A percentile compares a stretch with the other conserved stretches of the same genome.
Evolutionary conservation across 2,329 filamentous ascomycete genomes (phyloP).

Genomic region (Eurotiales sp.): DNA sequence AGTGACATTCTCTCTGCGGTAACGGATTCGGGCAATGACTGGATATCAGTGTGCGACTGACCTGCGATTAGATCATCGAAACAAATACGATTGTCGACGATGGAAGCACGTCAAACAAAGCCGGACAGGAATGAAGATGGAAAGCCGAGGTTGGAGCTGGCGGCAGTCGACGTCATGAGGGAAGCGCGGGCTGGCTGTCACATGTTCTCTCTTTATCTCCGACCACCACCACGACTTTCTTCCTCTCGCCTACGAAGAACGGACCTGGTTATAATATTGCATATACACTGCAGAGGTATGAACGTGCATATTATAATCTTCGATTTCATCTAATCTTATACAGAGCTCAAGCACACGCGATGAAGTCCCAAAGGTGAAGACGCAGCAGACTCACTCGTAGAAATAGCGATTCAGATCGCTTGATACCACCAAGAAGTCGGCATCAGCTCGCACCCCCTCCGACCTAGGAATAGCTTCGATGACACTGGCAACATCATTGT

Average conservation of each 20-base stretch:
- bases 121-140: background rate
- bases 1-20: slow-evolving; percentile 1
- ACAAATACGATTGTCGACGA: background rate
- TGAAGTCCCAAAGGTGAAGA: background rate
- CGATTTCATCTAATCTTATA: too few relatives aligned
- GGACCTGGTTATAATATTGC: too few relatives aligned
- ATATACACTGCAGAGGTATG: too few relatives aligned
- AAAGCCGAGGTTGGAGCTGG: slow-evolving; percentile 11
- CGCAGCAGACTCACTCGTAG: background rate
- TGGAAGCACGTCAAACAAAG: too few relatives aligned
- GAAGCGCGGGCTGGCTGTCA: slow-evolving; percentile 2
- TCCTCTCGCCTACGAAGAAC: too few relatives aligned
- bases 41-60: background rate
- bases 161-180: background rate
- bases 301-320: too few relatives aligned
- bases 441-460: slow-evolving; percentile 22
- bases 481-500: slow-evolving; percentile 20
- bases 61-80: background rate
- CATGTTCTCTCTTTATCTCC: background rate
- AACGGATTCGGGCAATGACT: background rate
- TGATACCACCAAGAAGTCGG: slow-evolving; percentile 23
- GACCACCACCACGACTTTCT: too few relatives aligned
- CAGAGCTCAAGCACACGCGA: background rate
- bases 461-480: slow-evolving; percentile 16
- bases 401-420: slow-evolving; percentile 21